A percentile compares a stretch with the other conserved stretches of the same genome.
Evolutionary conservation across 1,139 yeast genomes (phyloP).

Genomic region (Pichia inconspicua): DNA sequence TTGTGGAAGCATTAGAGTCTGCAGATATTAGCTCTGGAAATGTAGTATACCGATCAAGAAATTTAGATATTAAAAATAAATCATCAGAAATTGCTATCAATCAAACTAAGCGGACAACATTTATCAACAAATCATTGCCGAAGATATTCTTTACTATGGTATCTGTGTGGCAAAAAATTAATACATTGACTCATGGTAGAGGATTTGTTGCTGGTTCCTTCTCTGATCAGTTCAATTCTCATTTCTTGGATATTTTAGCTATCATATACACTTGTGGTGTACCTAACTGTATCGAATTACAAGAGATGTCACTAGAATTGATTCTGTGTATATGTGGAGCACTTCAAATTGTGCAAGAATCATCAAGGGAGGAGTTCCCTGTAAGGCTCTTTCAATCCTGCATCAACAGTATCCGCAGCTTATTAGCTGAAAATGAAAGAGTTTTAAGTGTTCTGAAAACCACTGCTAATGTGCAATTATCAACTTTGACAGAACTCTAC

Average conservation of each 20-base stretch:
- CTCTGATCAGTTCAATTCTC: constrained; percentile 48
- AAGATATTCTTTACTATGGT: constrained; percentile 50
- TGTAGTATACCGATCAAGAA: constrained; percentile 43
- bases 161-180: constrained; percentile 44
- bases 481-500: constrained; percentile 2
- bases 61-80: constrained; percentile 29
- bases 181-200: constrained; percentile 16
- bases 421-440: constrained; percentile 10
- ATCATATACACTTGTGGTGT: constrained; percentile 50
- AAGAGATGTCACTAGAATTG: constrained; percentile 53
- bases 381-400: constrained; percentile 6
- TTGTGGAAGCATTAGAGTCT: constrained; percentile 5
- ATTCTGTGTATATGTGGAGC: constrained; percentile 29
- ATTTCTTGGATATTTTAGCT: constrained; percentile 52
- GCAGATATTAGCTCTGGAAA: constrained; percentile 30
- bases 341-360: constrained; percentile 6
- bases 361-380: constrained; percentile 4
- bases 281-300: constrained; percentile 43
- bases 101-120: constrained; percentile 26
- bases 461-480: constrained; percentile 4
- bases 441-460: constrained; percentile 5
- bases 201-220: constrained; percentile 46
- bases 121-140: constrained; percentile 37
- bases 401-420: constrained; percentile 3
- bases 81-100: constrained; percentile 13